Conservation (phyloP, 2,329 filamentous ascomycete species). For the Fusarium sp. region DNA sequence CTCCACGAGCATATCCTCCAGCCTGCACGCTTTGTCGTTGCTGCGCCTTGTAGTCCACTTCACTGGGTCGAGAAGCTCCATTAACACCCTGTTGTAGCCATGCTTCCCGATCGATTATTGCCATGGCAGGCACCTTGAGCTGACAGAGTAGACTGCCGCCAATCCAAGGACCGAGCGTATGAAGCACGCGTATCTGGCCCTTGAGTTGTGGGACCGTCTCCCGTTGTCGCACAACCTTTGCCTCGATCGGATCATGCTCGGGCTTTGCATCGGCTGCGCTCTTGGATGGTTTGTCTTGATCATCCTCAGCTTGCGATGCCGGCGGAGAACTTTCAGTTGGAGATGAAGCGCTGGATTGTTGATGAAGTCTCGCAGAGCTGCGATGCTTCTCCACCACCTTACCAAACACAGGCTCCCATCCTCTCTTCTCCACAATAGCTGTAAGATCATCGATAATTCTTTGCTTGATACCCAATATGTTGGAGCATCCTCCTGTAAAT, state of each 20-base stretch:
- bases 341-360: conserved; percentile 47
- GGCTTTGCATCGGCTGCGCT: conserved; percentile 46
- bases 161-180: conserved; percentile 79
- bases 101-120: conserved; percentile 77
- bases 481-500: conserved; percentile 84
- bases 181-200: conserved; percentile 74
- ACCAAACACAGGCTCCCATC: conserved; percentile 83
- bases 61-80: conserved; percentile 71
- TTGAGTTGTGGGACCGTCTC: conserved; percentile 60
- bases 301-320: conserved; percentile 45
- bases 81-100: conserved; percentile 76
- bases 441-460: conserved; percentile 83
- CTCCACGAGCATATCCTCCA: conserved; percentile 60
- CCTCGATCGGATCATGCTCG: conserved; percentile 53
- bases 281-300: conserved; percentile 36
- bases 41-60: conserved; percentile 69
- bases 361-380: conserved; percentile 59
- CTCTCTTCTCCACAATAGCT: conserved; percentile 73
- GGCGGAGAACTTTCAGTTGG: conserved; percentile 42
- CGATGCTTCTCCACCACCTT: conserved; percentile 72
- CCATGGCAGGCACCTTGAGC: conserved; percentile 76
- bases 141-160: conserved; percentile 79
- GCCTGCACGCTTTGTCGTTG: conserved; percentile 76
- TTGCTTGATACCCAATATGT: conserved; percentile 82
- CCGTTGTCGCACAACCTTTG: conserved; percentile 54